Percentiles rank a stretch among this genome's conserved stretches.
These are phyloP conservation scores for Ulota crispa DNA, from an alignment of 225 moss, liverwort and hornwort species.

Conservation along the genomic window DNA sequence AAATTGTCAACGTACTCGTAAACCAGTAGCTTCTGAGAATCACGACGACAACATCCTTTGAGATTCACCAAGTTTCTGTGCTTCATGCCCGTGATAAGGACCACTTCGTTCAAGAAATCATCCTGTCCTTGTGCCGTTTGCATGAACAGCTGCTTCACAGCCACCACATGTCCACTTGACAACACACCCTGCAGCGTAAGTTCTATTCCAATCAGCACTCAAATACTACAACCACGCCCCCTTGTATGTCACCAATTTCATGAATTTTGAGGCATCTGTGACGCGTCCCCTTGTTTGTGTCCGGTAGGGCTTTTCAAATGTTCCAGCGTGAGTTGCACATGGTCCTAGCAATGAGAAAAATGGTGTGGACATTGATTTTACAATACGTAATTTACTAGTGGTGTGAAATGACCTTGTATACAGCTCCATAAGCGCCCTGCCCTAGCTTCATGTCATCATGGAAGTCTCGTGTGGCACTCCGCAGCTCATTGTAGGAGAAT, in stretches of 20 bases:
- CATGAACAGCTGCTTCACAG: slow-evolving; percentile 35
- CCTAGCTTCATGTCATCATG: slow-evolving; percentile 29
- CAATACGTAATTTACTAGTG: background rate
- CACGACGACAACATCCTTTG: slow-evolving; percentile 23
- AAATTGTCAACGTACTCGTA: slow-evolving; percentile 30
- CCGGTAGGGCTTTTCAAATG: background rate
- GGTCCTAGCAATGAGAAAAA: background rate
- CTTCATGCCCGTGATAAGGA: slow-evolving; percentile 30
- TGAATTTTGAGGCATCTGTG: no score
- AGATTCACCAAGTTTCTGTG: slow-evolving; percentile 30
- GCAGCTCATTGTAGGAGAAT: slow-evolving; percentile 30
- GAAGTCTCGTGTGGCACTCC: slow-evolving; percentile 31
- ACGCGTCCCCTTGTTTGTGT: no score
- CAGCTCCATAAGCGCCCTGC: slow-evolving; percentile 33
- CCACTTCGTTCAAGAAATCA: slow-evolving; percentile 33
- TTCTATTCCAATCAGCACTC: background rate
- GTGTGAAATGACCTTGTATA: slow-evolving; percentile 23
- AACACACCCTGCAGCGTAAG: slow-evolving; percentile 21
- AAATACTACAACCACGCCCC: background rate
- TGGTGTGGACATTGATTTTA: background rate
- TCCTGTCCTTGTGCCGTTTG: slow-evolving; percentile 16
- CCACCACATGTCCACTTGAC: slow-evolving; percentile 27
- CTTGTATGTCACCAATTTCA: no score
- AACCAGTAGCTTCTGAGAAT: slow-evolving; percentile 18
- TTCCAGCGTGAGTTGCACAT: background rate